Base-by-base conservation (phyloP, 306 rosid genomes). In the Quercus alba region DNA sequence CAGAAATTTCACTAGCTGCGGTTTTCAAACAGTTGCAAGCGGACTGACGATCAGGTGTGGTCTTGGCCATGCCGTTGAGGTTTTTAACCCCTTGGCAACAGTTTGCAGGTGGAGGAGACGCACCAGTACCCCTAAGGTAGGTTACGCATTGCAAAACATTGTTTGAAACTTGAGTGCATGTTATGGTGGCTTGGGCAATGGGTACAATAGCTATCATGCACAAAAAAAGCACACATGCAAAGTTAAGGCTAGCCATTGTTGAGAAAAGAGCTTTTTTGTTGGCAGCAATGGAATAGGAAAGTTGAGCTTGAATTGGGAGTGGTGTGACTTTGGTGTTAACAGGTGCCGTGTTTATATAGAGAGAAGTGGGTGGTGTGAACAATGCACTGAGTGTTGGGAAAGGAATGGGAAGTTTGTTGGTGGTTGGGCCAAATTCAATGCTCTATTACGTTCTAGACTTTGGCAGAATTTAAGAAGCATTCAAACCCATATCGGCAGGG, bases 11-110 rank as follows among this genome's bases (percentile, higher is more conserved):
- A 5, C 30, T 17, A 5, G 88, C 77, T 6, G 85, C 26, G 0
- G 9, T 0, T 59, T 91, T 85, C 85, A 93, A 49, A 85, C 97
- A 93, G 20, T 55, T 76, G 38, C 92, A 93, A 2, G 51, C 78
- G 0, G 6, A 0, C 76, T 73, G 86, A 58, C 90, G 84, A 56
- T 85, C 93, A 0, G 10, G 0, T 2, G 86, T 71, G 44, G 85
- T 84, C 21, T 52, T 80, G 3, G 91, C 90, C 1, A 9, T 5
- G 4, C 0, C 3, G 5, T 35, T 5, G 1, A 84, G 63, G 10
- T 1, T 17, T 73, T 3, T 68, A 12, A 92, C 55, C 3, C 91
- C 88, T 26, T 0, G 0, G 66, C 91, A 90, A 51, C 91, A 88
- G 0, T 0, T 0, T 0, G n/a, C 0, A 0, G 89, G 0, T 0